phyloP scores from a whole-genome alignment of 257 asterid genomes.

The Petunia axillaris region DNA sequence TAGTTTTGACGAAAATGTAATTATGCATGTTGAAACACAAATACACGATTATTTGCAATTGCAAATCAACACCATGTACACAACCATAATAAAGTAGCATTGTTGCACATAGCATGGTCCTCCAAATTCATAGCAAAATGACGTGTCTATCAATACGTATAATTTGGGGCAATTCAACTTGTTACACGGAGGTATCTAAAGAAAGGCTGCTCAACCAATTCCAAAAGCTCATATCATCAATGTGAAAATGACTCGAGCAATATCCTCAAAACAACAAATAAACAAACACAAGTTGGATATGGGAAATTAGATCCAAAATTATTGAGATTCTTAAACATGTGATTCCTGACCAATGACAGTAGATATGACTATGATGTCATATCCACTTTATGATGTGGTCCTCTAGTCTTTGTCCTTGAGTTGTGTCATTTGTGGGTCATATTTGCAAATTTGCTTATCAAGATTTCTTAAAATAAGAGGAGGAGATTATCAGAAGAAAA shows the following conservation, averaged over 20 bases:
- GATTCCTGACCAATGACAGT: background rate
- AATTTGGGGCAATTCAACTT: too few relatives aligned
- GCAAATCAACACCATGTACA: too few relatives aligned
- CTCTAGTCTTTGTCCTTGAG: background rate
- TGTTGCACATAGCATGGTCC: too few relatives aligned
- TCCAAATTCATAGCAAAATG: background rate
- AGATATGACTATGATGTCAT: background rate
- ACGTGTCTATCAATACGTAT: background rate
- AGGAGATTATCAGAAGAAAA: background rate
- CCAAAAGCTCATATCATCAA: background rate
- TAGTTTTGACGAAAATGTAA: too few relatives aligned
- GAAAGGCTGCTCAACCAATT: background rate
- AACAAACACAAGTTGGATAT: background rate
- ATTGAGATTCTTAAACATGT: conserved; percentile 4
- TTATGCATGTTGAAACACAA: too few relatives aligned
- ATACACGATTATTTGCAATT: too few relatives aligned
- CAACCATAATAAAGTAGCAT: too few relatives aligned
- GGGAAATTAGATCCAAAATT: conserved; percentile 7
- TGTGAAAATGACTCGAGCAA: background rate
- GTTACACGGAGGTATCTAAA: too few relatives aligned
- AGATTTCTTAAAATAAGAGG: background rate
- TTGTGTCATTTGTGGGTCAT: background rate
- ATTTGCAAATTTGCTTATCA: background rate
- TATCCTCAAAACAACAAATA: background rate
- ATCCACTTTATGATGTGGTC: background rate